Percentiles rank a stretch among this genome's conserved stretches.
Conservation (phyloP, 805 yeast genomes). For the Cyberlindnera misumaiensis region DNA sequence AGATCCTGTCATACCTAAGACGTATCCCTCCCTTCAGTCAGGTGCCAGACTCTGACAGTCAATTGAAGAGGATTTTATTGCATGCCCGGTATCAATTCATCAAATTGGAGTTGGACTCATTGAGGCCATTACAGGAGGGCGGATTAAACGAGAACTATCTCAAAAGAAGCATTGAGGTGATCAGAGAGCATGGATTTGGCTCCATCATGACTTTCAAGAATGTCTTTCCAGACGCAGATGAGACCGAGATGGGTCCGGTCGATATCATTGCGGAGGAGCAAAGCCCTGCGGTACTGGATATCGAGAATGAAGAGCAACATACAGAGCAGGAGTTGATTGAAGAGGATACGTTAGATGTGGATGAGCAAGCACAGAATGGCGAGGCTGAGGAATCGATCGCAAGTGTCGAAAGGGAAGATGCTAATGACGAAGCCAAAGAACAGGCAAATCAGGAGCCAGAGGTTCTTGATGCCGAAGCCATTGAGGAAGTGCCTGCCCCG, state of each 20-base stretch:
- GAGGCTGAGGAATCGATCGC: no score
- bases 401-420: background rate
- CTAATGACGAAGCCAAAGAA: background rate
- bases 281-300: background rate
- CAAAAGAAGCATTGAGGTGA: slow-evolving; percentile 74
- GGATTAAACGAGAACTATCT: slow-evolving; percentile 53
- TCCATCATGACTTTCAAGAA: slow-evolving; percentile 62
- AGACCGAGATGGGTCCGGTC: slow-evolving; percentile 16
- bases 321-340: background rate
- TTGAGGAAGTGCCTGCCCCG: slow-evolving; percentile 5
- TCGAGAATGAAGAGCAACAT: slow-evolving; percentile 1
- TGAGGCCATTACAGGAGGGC: slow-evolving; percentile 48
- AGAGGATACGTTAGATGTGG: background rate
- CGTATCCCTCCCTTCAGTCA: slow-evolving; percentile 51
- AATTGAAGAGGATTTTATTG: slow-evolving; percentile 51
- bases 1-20: slow-evolving; percentile 68
- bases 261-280: background rate
- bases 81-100: slow-evolving; percentile 67
- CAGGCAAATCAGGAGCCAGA: background rate
- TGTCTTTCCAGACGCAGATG: slow-evolving; percentile 43
- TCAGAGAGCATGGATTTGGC: slow-evolving; percentile 76
- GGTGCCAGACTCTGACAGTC: slow-evolving; percentile 19
- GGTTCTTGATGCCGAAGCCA: background rate
- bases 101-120: slow-evolving; percentile 48
- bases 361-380: no score